Percentiles rank a stretch among this genome's conserved stretches.
phyloP scores from a whole-genome alignment of 2,329 filamentous ascomycete genomes.

The Coniella lustricola region DNA sequence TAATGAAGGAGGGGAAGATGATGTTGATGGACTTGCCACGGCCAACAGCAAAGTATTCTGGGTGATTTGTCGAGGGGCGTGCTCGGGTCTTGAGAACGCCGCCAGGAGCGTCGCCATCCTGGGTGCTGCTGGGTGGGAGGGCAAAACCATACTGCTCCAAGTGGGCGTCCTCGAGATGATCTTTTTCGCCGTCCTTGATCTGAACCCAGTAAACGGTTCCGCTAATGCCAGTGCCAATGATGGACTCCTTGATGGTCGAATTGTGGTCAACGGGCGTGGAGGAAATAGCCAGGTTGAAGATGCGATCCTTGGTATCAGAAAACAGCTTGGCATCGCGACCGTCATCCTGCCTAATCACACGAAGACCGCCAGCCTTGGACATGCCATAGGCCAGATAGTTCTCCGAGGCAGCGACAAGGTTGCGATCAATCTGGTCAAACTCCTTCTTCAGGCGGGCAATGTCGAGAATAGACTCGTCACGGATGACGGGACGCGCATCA shows the following conservation, averaged over 20 bases:
- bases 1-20: slow-evolving; percentile 61
- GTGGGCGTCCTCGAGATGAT: slow-evolving; percentile 70
- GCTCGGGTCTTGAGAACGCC: slow-evolving; percentile 94
- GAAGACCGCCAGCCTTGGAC: slow-evolving; percentile 85
- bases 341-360: slow-evolving; percentile 90
- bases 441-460: slow-evolving; percentile 95
- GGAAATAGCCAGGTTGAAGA: slow-evolving; percentile 88
- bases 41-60: slow-evolving; percentile 90
- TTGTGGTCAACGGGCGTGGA: slow-evolving; percentile 52
- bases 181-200: slow-evolving; percentile 68
- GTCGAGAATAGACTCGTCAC: slow-evolving; percentile 77
- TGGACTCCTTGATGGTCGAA: slow-evolving; percentile 62
- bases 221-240: slow-evolving; percentile 88
- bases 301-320: slow-evolving; percentile 81
- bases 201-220: slow-evolving; percentile 95
- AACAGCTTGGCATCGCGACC: slow-evolving; percentile 89
- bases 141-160: slow-evolving; percentile 82
- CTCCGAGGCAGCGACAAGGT: slow-evolving; percentile 80
- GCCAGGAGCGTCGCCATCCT: slow-evolving; percentile 75
- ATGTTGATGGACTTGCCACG: slow-evolving; percentile 95
- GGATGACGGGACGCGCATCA: slow-evolving; percentile 56
- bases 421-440: slow-evolving; percentile 94
- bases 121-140: slow-evolving; percentile 76
- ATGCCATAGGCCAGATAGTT: slow-evolving; percentile 92
- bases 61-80: slow-evolving; percentile 79